Percentiles rank a stretch among this genome's conserved stretches.
These are phyloP conservation scores for Coemansia biformis DNA, from an alignment of 192 early-diverging fungal genomes.

Conservation along the genomic window DNA sequence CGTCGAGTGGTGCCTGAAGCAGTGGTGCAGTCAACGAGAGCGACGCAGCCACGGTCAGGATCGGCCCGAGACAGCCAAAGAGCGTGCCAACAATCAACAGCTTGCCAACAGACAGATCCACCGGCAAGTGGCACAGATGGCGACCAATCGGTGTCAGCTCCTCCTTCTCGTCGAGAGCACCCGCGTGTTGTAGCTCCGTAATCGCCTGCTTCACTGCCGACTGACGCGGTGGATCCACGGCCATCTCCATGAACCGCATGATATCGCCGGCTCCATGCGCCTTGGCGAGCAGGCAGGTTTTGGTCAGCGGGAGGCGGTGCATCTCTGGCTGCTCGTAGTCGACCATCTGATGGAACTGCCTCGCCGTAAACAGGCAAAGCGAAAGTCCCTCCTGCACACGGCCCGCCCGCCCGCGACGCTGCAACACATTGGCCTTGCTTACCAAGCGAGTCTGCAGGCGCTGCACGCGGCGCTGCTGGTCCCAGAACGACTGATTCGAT, in stretches of 20 bases:
- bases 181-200: slow-evolving; percentile 20
- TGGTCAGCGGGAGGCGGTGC: slow-evolving; percentile 65
- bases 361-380: slow-evolving; percentile 51
- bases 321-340: slow-evolving; percentile 58
- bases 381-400: slow-evolving; percentile 54
- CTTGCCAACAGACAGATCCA: slow-evolving; percentile 71
- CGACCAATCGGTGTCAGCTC: slow-evolving; percentile 68
- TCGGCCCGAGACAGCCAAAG: slow-evolving; percentile 70
- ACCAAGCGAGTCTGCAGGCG: slow-evolving; percentile 45
- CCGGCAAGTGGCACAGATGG: slow-evolving; percentile 66
- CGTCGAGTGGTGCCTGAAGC: too few relatives aligned
- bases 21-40: too few relatives aligned
- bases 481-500: slow-evolving; percentile 59
- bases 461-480: slow-evolving; percentile 53
- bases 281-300: slow-evolving; percentile 66
- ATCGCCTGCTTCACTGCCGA: slow-evolving; percentile 59
- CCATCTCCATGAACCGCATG: slow-evolving; percentile 51
- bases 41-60: slow-evolving; percentile 62
- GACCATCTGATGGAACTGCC: slow-evolving; percentile 39
- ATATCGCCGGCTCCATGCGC: slow-evolving; percentile 61
- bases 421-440: slow-evolving; percentile 54
- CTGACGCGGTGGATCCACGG: slow-evolving; percentile 67
- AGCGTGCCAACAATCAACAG: slow-evolving; percentile 68
- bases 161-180: slow-evolving; percentile 29
- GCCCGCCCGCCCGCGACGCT: slow-evolving; percentile 59